Percentiles rank a stretch among this genome's conserved stretches.
Evolutionary conservation across 495 filamentous ascomycete species (phyloP).

Genomic region (Lasiosphaeriaceae sp.): DNA sequence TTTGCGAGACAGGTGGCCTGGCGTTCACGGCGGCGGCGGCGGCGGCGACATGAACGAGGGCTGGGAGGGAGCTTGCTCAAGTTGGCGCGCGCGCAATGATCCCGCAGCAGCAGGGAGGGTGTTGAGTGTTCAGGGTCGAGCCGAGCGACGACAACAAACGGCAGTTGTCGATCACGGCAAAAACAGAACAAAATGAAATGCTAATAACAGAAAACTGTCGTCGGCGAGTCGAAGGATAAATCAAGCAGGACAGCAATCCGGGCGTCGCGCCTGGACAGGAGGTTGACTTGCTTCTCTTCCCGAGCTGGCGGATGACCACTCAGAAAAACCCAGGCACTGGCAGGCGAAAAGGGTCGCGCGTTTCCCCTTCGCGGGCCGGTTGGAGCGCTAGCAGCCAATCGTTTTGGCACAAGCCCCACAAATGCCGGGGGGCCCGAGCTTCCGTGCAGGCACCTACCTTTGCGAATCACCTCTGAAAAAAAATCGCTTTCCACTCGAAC

Average conservation of each 20-base stretch:
- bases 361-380: conserved; percentile 11
- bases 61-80: too few species aligned
- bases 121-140: too few species aligned
- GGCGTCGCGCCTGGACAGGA: background rate
- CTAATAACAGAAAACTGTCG: background rate
- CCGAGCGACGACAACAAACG: too few species aligned
- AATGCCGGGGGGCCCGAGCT: conserved; percentile 11
- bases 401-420: background rate
- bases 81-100: too few species aligned
- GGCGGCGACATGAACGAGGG: too few species aligned
- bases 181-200: too few species aligned
- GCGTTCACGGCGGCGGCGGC: too few species aligned
- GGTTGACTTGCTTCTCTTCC: background rate
- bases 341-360: conserved; percentile 11
- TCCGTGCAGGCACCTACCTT: background rate
- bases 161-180: too few species aligned
- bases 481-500: conserved; percentile 11
- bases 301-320: background rate
- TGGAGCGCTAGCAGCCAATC: conserved; percentile 6
- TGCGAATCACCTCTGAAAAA: conserved; percentile 29
- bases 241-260: background rate
- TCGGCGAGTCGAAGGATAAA: background rate
- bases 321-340: conserved; percentile 4
- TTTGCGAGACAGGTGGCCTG: too few species aligned
- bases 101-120: too few species aligned